A percentile compares a stretch with the other conserved stretches of the same genome.
Conservation (phyloP, 495 filamentous ascomycete genomes). For the Penicillium ucsense region DNA sequence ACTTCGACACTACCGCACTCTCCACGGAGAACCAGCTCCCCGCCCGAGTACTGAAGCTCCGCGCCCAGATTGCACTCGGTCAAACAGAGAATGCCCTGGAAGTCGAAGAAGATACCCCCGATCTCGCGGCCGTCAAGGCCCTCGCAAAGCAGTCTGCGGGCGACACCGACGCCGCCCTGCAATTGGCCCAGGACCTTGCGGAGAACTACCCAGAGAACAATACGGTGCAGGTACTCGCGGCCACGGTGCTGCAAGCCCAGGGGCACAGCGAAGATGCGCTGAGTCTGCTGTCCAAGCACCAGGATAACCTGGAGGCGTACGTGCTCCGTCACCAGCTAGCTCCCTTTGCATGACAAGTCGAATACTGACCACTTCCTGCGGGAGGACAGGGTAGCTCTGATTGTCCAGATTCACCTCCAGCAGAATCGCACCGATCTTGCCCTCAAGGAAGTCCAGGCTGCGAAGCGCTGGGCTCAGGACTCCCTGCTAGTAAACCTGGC, state of each 20-base stretch:
- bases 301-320: slow-evolving; percentile 75
- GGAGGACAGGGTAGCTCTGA: slow-evolving; percentile 51
- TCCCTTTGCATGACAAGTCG: slow-evolving; percentile 1
- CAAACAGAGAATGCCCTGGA: slow-evolving; percentile 61
- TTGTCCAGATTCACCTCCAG: slow-evolving; percentile 82
- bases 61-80: slow-evolving; percentile 73
- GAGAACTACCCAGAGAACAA: slow-evolving; percentile 58
- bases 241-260: slow-evolving; percentile 64
- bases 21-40: slow-evolving; percentile 66
- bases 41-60: slow-evolving; percentile 69
- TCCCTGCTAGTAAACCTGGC: slow-evolving; percentile 87
- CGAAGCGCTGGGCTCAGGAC: slow-evolving; percentile 92
- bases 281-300: slow-evolving; percentile 64
- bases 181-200: slow-evolving; percentile 55
- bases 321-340: slow-evolving; percentile 16
- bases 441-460: slow-evolving; percentile 77
- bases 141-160: slow-evolving; percentile 60
- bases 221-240: slow-evolving; percentile 71
- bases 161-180: slow-evolving; percentile 49
- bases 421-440: slow-evolving; percentile 89
- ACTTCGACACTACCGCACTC: slow-evolving; percentile 67
- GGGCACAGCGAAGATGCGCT: slow-evolving; percentile 79
- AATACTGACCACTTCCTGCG: slow-evolving; percentile 2
- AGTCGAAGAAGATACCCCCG: slow-evolving; percentile 54
- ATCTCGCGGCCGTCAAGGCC: slow-evolving; percentile 68